Base-by-base conservation (phyloP, 2,329 filamentous ascomycete genomes). In the Fusarium avenaceum region DNA sequence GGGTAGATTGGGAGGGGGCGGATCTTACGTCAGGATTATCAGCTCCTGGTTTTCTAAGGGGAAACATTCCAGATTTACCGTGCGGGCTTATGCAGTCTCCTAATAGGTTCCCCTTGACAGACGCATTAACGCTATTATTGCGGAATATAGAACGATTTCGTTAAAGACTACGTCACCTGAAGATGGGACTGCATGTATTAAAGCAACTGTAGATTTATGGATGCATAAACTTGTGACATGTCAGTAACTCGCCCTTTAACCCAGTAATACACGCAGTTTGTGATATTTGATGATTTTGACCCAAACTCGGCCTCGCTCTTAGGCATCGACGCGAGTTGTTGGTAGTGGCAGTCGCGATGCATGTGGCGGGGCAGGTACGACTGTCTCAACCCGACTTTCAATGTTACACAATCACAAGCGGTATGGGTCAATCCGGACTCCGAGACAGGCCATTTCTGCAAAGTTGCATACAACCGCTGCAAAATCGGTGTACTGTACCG, bases 261-360 rank as follows among this genome's bases (percentile, higher is more conserved):
- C 30, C 30, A 32, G 30, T 11, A 14, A 32, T 32, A 7, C 5
- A 7, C 24, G 24, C 6, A 7, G 24, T 24, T 22, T 22, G 24
- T 2, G 24, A 24, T 7, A 24, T 24, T 24, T 7, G 24, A 24
- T 7, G 24, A 24, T 7, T 24, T 24, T 24, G 9, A 9, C 22
- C 10, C 20, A 51, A 17, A 19, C 57, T 67, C 64, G 64, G 64
- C 45, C 64, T 67, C 64, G 64, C 52, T 9, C 24, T 60, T 67
- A 43, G 20, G 45, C 17, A 13, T 38, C 50, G 45, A 44, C 64
- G 64, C 64, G 64, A 68, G 61, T 19, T 62, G 43, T 26, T 42
- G 33, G 42, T 7, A 24, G 24, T 24, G 20, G 20, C 17, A 4
- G 11, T 33, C 22, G 9, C 24, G 40, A 26, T 39, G 51, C 51